Percentiles rank a stretch among this genome's conserved stretches.
phyloP scores from a whole-genome alignment of 306 rosid genomes.

The Leucaena leucocephala region DNA sequence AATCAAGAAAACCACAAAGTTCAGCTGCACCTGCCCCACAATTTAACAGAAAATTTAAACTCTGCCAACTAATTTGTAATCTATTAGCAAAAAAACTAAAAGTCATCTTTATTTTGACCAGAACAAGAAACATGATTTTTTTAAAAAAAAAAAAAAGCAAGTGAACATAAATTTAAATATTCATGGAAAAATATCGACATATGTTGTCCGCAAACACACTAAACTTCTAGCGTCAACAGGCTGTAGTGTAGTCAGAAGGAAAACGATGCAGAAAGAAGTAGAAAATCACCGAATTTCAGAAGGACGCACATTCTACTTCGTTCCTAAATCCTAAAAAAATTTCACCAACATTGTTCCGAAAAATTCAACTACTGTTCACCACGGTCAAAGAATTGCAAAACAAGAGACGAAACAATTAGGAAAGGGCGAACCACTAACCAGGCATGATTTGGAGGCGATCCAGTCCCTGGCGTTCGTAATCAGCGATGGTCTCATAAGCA shows the following conservation, averaged over 20 bases:
- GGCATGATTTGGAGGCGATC: constrained; percentile 92
- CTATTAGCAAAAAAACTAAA: background rate
- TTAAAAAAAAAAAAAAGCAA: background rate
- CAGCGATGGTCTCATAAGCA: constrained; percentile 73
- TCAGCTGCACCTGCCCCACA: constrained; percentile 81
- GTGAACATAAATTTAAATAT: background rate
- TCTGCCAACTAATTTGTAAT: background rate
- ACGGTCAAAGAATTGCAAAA: constrained; percentile 17
- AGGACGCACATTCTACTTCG: background rate
- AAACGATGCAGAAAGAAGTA: background rate
- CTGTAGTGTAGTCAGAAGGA: background rate
- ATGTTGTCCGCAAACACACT: background rate
- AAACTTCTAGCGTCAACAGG: background rate
- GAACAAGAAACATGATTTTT: background rate
- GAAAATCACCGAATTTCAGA: background rate
- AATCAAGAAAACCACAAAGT: constrained; percentile 77
- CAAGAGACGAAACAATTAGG: background rate
- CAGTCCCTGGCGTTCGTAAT: constrained; percentile 72
- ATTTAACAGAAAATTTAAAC: constrained; percentile 4
- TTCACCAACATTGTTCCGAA: background rate
- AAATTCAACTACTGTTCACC: background rate
- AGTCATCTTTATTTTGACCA: background rate
- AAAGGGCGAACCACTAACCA: constrained; percentile 41
- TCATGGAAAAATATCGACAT: background rate
- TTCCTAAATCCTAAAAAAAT: background rate